These are phyloP conservation scores for Brassica rapa DNA, from an alignment of 345 rosid genomes.

Conservation along the genomic window DNA sequence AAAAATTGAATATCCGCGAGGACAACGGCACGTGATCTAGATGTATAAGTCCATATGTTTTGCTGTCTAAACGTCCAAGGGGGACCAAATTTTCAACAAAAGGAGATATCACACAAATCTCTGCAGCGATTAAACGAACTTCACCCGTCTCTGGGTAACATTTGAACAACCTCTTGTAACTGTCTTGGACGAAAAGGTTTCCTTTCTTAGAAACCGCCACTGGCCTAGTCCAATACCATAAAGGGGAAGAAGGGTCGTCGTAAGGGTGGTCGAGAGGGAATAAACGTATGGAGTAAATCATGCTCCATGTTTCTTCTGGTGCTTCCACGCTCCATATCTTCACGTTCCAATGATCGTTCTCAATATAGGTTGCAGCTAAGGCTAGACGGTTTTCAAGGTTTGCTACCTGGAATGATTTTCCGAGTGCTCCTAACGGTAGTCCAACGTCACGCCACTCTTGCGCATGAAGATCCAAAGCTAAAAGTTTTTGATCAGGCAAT, in stretches of 20 bases:
- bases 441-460: background rate
- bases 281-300: background rate
- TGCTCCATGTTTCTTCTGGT: background rate
- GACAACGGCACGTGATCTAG: background rate
- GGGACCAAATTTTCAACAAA: background rate
- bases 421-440: background rate
- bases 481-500: background rate
- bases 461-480: background rate
- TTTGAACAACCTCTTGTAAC: background rate
- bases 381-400: background rate
- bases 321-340: background rate
- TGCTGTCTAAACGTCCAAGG: background rate
- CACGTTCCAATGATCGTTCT: background rate
- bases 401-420: background rate
- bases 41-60: background rate
- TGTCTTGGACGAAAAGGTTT: background rate
- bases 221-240: background rate
- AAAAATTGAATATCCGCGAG: background rate
- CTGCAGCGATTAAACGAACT: background rate
- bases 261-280: background rate
- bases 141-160: background rate
- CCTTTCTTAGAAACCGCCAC: background rate
- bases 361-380: background rate
- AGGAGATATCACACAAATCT: constrained; percentile 3
- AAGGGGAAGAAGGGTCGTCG: background rate